Evolutionary conservation across 1,284 basidiomycete species (phyloP).

Genomic region (Austroboletus niveus): DNA sequence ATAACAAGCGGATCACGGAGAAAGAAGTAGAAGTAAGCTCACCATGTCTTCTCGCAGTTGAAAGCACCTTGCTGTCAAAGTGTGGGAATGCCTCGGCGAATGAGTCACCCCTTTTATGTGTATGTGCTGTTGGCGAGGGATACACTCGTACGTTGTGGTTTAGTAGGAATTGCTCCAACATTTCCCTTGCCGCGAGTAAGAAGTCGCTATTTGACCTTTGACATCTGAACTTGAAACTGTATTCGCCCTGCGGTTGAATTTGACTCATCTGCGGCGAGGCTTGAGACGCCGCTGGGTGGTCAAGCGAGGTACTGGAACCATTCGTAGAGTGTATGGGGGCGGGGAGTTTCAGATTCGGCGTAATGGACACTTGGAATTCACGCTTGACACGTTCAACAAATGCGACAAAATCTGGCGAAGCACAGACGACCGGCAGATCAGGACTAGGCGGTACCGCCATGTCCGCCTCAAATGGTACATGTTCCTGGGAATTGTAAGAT

Average conservation of each 20-base stretch:
- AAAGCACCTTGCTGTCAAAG: constrained; percentile 93
- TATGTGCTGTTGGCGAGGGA: constrained; percentile 68
- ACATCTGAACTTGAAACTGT: constrained; percentile 94
- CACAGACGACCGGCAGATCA: constrained; percentile 74
- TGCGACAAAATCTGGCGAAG: constrained; percentile 77
- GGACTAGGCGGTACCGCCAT: constrained; percentile 85
- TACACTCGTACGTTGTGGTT: constrained; percentile 81
- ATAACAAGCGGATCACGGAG: constrained; percentile 7
- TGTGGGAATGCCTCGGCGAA: constrained; percentile 96
- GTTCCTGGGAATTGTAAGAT: constrained; percentile 61
- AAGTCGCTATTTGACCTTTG: constrained; percentile 94
- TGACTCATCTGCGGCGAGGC: constrained; percentile 31
- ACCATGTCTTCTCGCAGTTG: constrained; percentile 72
- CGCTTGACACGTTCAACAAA: constrained; percentile 90
- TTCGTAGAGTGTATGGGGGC: constrained; percentile 32
- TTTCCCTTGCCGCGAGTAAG: constrained; percentile 84
- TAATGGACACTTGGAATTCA: constrained; percentile 89
- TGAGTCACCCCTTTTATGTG: constrained; percentile 84
- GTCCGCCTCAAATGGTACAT: constrained; percentile 97
- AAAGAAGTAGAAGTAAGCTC: constrained; percentile 24
- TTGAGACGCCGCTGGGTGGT: constrained; percentile 25
- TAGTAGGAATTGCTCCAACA: constrained; percentile 89
- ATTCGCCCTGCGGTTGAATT: constrained; percentile 62
- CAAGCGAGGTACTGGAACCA: constrained; percentile 30
- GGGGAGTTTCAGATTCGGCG: constrained; percentile 66